These are phyloP conservation scores for Hansenula anomala DNA, from an alignment of 1,139 yeast species.

Conservation along the genomic window DNA sequence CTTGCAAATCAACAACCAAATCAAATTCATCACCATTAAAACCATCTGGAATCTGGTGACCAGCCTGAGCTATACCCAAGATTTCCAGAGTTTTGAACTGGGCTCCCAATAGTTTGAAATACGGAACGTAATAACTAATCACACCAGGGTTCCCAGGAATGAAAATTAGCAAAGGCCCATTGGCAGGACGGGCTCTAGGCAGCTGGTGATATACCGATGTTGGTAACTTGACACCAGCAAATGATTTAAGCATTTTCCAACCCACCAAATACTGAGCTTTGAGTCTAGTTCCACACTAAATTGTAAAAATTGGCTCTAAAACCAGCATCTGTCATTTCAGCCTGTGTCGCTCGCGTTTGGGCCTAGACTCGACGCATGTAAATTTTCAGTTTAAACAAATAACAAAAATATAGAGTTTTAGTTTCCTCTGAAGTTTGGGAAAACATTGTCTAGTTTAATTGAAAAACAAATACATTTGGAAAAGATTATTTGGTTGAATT, in stretches of 20 bases:
- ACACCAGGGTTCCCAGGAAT: conserved; percentile 72
- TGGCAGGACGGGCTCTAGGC: neutral
- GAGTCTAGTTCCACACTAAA: no score
- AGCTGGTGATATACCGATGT: neutral
- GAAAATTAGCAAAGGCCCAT: conserved; percentile 38
- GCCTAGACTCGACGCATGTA: conserved; percentile 1
- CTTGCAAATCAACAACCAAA: conserved; percentile 35
- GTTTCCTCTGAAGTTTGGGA: no score
- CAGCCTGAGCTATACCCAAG: conserved; percentile 48
- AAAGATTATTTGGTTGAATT: no score
- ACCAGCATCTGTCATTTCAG: neutral
- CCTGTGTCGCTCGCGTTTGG: neutral
- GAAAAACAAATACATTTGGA: no score
- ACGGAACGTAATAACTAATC: conserved; percentile 50
- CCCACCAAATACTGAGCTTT: no score
- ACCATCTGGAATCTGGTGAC: conserved; percentile 8
- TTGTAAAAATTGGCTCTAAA: no score
- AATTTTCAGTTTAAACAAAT: conserved; percentile 1
- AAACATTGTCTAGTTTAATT: no score
- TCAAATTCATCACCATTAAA: conserved; percentile 5
- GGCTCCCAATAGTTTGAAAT: conserved; percentile 38
- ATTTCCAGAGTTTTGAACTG: conserved; percentile 41
- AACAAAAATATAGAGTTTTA: neutral
- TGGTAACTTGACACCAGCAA: neutral
- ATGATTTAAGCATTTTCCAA: no score